Evolutionary conservation across 495 filamentous ascomycete genomes (phyloP).

Genomic region (Penicillium psychrofluorescens): DNA sequence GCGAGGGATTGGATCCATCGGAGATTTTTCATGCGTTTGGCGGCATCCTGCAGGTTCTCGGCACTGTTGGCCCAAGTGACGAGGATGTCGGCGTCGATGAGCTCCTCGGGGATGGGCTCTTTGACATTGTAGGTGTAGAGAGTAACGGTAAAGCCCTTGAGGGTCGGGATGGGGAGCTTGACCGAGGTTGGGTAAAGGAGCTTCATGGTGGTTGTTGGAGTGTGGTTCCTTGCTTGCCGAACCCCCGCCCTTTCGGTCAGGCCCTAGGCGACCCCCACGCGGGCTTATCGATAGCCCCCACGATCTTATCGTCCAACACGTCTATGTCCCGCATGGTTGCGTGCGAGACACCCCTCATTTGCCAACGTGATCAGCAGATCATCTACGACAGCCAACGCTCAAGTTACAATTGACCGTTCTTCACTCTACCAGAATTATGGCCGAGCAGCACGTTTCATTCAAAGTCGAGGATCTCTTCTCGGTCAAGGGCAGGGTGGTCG

Average conservation of each 20-base stretch:
- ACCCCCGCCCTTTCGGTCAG: too few relatives aligned
- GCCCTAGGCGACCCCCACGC: too few relatives aligned
- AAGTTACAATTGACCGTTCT: too few relatives aligned
- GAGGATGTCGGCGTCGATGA: constrained; percentile 46
- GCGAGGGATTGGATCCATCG: constrained; percentile 56
- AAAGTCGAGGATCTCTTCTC: constrained; percentile 31
- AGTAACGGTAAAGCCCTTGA: constrained; percentile 44
- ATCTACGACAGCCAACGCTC: too few relatives aligned
- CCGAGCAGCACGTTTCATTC: constrained; percentile 5
- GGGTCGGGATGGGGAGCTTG: constrained; percentile 35
- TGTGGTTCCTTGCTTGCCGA: too few relatives aligned
- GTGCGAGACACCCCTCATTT: too few relatives aligned
- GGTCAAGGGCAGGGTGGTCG: constrained; percentile 47
- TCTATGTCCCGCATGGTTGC: too few relatives aligned
- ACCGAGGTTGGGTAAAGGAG: constrained; percentile 56
- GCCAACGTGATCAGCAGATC: too few relatives aligned
- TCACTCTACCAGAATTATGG: background rate
- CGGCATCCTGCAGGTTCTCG: constrained; percentile 45
- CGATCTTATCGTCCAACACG: too few relatives aligned
- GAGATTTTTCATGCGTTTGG: constrained; percentile 38
- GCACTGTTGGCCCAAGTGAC: constrained; percentile 51
- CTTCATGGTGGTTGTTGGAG: constrained; percentile 35
- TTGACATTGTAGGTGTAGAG: constrained; percentile 50
- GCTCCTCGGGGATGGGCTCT: constrained; percentile 40
- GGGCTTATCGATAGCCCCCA: too few relatives aligned